A percentile compares a stretch with the other conserved stretches of the same genome.
These are phyloP conservation scores for Anisodus tanguticus DNA, from an alignment of 257 asterid species.

Conservation along the genomic window DNA sequence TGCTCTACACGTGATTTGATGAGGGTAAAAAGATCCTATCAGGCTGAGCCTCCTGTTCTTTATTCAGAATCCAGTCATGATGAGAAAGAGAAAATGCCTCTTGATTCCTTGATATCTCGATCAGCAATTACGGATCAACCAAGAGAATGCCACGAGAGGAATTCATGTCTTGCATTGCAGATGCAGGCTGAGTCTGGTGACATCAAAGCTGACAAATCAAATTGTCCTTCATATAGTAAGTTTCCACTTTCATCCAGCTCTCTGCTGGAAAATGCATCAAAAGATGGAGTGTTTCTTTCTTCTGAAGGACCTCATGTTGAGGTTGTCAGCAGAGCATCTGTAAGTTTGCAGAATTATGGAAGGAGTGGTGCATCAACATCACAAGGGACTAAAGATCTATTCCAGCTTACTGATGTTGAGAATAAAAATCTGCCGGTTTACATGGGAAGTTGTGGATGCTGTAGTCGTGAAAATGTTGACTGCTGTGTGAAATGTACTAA, in stretches of 20 bases:
- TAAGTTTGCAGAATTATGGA: conserved; percentile 29
- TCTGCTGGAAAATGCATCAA: conserved; percentile 34
- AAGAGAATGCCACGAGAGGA: conserved; percentile 41
- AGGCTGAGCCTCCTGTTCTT: conserved; percentile 50
- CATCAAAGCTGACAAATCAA: conserved; percentile 34
- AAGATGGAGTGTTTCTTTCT: conserved; percentile 31
- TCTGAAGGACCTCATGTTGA: conserved; percentile 28
- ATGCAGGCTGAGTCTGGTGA: conserved; percentile 38
- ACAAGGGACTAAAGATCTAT: conserved; percentile 22
- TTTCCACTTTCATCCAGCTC: conserved; percentile 41
- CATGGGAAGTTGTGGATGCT: conserved; percentile 36
- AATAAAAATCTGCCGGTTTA: conserved; percentile 32
- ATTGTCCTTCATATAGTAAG: conserved; percentile 38
- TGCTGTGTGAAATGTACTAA: conserved; percentile 34
- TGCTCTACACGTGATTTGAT: conserved; percentile 83
- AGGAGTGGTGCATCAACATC: conserved; percentile 23
- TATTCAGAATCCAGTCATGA: conserved; percentile 36
- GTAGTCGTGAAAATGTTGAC: conserved; percentile 32
- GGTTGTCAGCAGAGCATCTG: conserved; percentile 25
- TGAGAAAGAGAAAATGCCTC: conserved; percentile 37
- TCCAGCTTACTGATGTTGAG: conserved; percentile 26
- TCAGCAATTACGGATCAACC: conserved; percentile 41
- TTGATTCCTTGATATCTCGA: conserved; percentile 37
- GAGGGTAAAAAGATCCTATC: conserved; percentile 80
- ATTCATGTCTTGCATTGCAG: conserved; percentile 34